Evolutionary conservation across 2,329 filamentous ascomycete species (phyloP).

Genomic region (Chaetothyriales sp.): DNA sequence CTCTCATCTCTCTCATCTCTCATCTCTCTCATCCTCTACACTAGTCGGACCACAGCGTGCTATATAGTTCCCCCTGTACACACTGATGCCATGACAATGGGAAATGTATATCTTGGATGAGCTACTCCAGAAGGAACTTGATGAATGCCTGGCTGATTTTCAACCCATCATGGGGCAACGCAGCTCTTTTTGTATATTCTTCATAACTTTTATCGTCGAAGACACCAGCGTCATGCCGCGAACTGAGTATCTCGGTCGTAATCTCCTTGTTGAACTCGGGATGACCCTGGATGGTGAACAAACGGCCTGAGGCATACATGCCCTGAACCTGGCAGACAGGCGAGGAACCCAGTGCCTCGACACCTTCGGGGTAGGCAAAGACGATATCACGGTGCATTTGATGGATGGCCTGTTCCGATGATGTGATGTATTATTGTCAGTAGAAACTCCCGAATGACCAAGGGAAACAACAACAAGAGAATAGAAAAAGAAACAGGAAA

Average conservation of each 20-base stretch:
- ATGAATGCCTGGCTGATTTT: slow-evolving; percentile 58
- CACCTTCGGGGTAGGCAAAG: slow-evolving; percentile 44
- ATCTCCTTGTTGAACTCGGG: slow-evolving; percentile 67
- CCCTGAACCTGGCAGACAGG: slow-evolving; percentile 59
- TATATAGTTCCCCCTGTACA: too few species aligned
- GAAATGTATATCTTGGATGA: background rate
- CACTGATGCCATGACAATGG: too few species aligned
- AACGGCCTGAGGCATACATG: slow-evolving; percentile 52
- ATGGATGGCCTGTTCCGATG: slow-evolving; percentile 41
- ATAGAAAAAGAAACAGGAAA: background rate
- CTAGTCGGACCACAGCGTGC: too few species aligned
- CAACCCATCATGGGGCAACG: slow-evolving; percentile 63
- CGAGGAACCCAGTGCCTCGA: slow-evolving; percentile 50
- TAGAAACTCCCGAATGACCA: too few species aligned
- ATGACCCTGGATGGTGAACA: slow-evolving; percentile 72
- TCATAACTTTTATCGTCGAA: slow-evolving; percentile 54
- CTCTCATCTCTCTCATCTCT: too few species aligned
- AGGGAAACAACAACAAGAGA: too few species aligned
- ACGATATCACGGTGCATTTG: slow-evolving; percentile 81
- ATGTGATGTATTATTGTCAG: too few species aligned
- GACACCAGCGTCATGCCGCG: slow-evolving; percentile 50
- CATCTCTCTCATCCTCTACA: too few species aligned
- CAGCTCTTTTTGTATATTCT: slow-evolving; percentile 52
- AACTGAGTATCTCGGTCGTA: slow-evolving; percentile 50
- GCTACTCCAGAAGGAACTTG: slow-evolving; percentile 50